Evolutionary conservation across 2,329 filamentous ascomycete species (phyloP), one percentile per base, ranked within the genome.

Genomic region (Hymenoscyphus scutula): DNA sequence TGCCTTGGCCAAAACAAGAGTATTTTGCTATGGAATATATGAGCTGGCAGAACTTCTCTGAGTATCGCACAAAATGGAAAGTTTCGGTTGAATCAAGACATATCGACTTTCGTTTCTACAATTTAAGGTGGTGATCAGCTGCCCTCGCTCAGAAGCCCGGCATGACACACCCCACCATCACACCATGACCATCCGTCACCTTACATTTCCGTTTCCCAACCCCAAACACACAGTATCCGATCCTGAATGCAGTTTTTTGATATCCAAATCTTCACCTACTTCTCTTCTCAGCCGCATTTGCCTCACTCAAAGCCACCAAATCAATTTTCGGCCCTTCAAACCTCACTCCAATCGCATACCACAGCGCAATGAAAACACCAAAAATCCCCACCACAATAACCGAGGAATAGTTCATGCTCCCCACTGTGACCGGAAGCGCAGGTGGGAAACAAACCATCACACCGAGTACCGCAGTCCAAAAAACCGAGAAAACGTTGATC

Each of bases 401-500:
- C 1, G 55, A 34, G 8, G 30, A n/a, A 19, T 37, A 57, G 25
- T 57, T 57, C 55, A 57, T 57, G 17, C 34, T 57, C 13, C 19
- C 30, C 10, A 57, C 5, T 4, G 19, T 8, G 11, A 37, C 30
- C 2, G 55, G 55, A 23, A 37, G 25, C 13, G n/a, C 25, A n/a
- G 55, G 30, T 13, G 32, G 59, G 15, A 61, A 61, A 53, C 59
- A 61, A 41, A 56, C 34, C 23, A 61, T 11, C 30, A 61, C 34
- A 19, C 13, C 38, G 15, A 56, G 23, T 29, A 56, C 10, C 3
- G 29, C 32, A 6, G 37, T 38, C 38, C 32, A 41, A 8, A 11
- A n/a, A 11, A 27, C 37, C 25, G 59, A 56, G 53, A 61, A 48
- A n/a, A 56, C 17, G 27, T 61, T 60, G 27, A 53, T 17, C 27